phyloP scores from a whole-genome alignment of 306 rosid genomes.

The Cicer arietinum region DNA sequence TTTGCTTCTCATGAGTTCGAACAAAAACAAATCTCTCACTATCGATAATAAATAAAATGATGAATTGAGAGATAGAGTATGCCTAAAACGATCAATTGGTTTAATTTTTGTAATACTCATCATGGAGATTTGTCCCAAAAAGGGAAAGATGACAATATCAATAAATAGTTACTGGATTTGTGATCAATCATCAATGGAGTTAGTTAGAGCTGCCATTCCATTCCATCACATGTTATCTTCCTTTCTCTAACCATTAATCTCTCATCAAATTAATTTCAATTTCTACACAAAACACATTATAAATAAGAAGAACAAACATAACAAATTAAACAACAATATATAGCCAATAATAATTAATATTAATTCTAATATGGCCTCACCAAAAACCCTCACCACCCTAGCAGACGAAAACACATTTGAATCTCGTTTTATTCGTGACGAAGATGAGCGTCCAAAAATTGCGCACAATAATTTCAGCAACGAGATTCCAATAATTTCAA shows the following conservation, averaged over 20 bases:
- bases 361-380: slow-evolving; percentile 13
- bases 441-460: slow-evolving; percentile 80
- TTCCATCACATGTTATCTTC: not conserved
- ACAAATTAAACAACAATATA: not conserved
- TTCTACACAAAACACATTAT: not conserved
- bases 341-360: not conserved
- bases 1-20: no score
- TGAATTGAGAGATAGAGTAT: no score
- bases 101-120: not conserved
- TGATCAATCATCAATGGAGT: not conserved
- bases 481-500: slow-evolving; percentile 69
- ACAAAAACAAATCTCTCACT: no score
- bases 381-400: slow-evolving; percentile 65
- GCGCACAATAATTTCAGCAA: slow-evolving; percentile 74
- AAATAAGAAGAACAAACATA: not conserved
- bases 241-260: not conserved
- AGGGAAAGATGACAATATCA: not conserved
- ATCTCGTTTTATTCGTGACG: slow-evolving; percentile 65
- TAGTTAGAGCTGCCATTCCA: not conserved
- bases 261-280: not conserved
- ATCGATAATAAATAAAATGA: no score
- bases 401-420: slow-evolving; percentile 56
- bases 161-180: not conserved
- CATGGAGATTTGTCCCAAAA: not conserved
- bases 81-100: not conserved